Evolutionary conservation across 2,329 filamentous ascomycete genomes (phyloP).

Genomic region (Furcasterigmium sp.): DNA sequence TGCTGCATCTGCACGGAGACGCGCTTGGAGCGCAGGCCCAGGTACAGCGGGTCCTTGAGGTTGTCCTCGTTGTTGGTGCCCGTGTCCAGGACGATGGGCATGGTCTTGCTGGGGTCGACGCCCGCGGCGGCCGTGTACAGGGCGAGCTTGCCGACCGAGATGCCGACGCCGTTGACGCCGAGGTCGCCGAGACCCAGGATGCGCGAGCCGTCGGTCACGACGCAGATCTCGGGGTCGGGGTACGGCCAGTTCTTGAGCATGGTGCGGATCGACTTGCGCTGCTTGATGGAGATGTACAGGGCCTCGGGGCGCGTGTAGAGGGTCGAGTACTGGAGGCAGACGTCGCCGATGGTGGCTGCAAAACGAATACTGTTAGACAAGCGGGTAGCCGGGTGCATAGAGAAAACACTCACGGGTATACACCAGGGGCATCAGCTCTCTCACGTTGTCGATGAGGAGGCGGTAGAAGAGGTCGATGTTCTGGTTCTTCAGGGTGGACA

Average conservation of each 20-base stretch:
- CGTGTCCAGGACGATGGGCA: slow-evolving; percentile 62
- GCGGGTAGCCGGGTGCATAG: too few species aligned
- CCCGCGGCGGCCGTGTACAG: slow-evolving; percentile 94
- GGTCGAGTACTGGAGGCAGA: slow-evolving; percentile 93
- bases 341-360: slow-evolving; percentile 80
- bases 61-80: slow-evolving; percentile 64
- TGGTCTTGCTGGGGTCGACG: slow-evolving; percentile 83
- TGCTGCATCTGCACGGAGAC: slow-evolving; percentile 72
- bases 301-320: slow-evolving; percentile 94
- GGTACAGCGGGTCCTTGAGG: slow-evolving; percentile 71
- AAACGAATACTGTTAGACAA: too few species aligned
- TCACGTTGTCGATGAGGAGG: slow-evolving; percentile 69
- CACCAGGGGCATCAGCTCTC: slow-evolving; percentile 77
- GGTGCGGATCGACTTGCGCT: slow-evolving; percentile 81
- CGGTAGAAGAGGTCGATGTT: slow-evolving; percentile 82
- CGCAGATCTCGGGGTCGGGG: slow-evolving; percentile 85
- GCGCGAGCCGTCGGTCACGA: slow-evolving; percentile 92
- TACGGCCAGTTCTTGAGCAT: slow-evolving; percentile 94
- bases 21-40: slow-evolving; percentile 82
- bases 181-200: slow-evolving; percentile 91
- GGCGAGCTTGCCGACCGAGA: slow-evolving; percentile 92
- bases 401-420: slow-evolving; percentile 49
- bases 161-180: slow-evolving; percentile 95
- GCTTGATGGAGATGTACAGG: slow-evolving; percentile 92
- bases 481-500: slow-evolving; percentile 68